phyloP scores from a whole-genome alignment of 2,329 filamentous ascomycete genomes.

The Exophiala spinifera region DNA sequence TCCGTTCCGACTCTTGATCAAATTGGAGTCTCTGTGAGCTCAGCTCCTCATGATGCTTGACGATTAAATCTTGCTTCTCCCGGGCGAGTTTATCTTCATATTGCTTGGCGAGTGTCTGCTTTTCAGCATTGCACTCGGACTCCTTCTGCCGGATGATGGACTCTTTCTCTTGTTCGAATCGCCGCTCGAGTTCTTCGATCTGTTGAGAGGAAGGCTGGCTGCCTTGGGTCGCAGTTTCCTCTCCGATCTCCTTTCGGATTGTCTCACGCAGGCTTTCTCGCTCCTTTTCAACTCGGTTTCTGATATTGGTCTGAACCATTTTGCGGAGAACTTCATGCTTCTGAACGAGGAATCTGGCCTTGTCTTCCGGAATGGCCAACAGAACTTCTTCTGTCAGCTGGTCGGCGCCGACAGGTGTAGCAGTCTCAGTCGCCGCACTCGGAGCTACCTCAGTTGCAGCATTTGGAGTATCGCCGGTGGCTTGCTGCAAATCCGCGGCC shows the following conservation, averaged over 20 bases:
- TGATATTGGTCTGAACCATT: slow-evolving; percentile 59
- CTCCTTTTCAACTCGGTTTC: slow-evolving; percentile 37
- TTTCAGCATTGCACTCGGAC: slow-evolving; percentile 40
- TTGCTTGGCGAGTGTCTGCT: slow-evolving; percentile 36
- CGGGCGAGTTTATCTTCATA: slow-evolving; percentile 40
- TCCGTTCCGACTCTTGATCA: slow-evolving; percentile 38
- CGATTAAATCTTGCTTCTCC: slow-evolving; percentile 42
- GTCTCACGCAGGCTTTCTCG: slow-evolving; percentile 34
- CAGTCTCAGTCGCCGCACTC: slow-evolving; percentile 25
- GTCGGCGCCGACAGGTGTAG: slow-evolving; percentile 31
- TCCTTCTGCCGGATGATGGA: slow-evolving; percentile 37
- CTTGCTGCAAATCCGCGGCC: slow-evolving; percentile 33
- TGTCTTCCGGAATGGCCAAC: slow-evolving; percentile 46
- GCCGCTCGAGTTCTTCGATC: slow-evolving; percentile 21
- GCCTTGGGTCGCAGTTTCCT: slow-evolving; percentile 14
- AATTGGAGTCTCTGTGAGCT: slow-evolving; percentile 63
- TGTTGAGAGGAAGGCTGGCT: slow-evolving; percentile 6
- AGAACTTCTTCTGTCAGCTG: slow-evolving; percentile 36
- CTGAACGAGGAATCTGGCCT: slow-evolving; percentile 50
- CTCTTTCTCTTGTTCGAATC: slow-evolving; percentile 22
- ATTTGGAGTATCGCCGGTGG: slow-evolving; percentile 25
- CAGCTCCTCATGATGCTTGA: slow-evolving; percentile 53
- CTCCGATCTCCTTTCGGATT: slow-evolving; percentile 35
- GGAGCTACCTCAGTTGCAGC: slow-evolving; percentile 23
- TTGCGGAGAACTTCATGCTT: slow-evolving; percentile 49